These are phyloP conservation scores for Populus simonii DNA, from an alignment of 345 rosid species.

Conservation along the genomic window DNA sequence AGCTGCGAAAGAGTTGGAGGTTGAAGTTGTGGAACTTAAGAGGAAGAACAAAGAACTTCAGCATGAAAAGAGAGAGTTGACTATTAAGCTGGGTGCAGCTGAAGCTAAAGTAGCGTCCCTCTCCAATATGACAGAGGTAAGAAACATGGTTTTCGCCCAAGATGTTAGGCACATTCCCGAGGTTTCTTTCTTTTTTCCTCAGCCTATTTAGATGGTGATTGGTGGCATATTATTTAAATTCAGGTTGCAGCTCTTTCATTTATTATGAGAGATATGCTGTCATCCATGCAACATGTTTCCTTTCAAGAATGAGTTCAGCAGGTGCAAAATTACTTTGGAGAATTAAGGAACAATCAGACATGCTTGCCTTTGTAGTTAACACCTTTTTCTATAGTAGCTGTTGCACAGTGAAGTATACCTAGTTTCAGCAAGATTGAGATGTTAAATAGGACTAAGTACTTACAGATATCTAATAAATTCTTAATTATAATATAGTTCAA, in stretches of 20 bases:
- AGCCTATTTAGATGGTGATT: background rate
- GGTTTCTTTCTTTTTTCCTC: background rate
- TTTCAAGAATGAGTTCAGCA: background rate
- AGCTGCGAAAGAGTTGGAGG: constrained; percentile 67
- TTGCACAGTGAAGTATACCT: background rate
- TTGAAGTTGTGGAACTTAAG: constrained; percentile 82
- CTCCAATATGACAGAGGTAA: constrained; percentile 91
- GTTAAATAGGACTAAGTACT: background rate
- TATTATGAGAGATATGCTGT: background rate
- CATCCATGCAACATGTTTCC: background rate
- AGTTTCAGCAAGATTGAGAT: background rate
- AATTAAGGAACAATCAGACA: background rate
- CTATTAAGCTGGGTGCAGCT: constrained; percentile 74
- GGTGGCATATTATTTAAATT: background rate
- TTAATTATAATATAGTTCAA: background rate
- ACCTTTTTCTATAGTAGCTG: background rate
- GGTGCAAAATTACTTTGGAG: background rate
- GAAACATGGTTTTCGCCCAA: background rate
- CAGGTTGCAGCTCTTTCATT: background rate
- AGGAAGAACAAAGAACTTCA: constrained; percentile 93
- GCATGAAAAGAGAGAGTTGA: constrained; percentile 85
- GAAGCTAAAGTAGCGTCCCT: constrained; percentile 67
- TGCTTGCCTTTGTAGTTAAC: background rate
- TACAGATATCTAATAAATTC: background rate
- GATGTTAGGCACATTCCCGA: background rate